Base-by-base conservation (phyloP, 2,329 filamentous ascomycete species). In the Apiospora aurea region DNA sequence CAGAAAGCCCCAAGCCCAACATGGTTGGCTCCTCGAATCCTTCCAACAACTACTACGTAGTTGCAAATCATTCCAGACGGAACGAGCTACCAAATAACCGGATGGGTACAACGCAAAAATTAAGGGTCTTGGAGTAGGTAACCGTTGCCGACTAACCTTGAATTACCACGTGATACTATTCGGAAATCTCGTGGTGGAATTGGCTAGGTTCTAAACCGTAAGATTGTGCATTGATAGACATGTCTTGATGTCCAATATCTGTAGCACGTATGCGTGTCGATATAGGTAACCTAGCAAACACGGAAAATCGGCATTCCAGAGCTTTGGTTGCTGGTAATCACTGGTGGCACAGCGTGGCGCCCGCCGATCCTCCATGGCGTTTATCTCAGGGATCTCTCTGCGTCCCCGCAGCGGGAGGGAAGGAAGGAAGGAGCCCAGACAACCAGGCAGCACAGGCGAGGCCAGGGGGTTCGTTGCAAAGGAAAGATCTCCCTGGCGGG, bases 121-220 rank as follows among this genome's bases (percentile, higher is more conserved):
- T 47, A 21, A 21, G 53, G 51, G 53, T 61, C 29, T 61, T 29
- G 53, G 53, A 38, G 29, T 14, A 38, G 18, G 53, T 61, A 29
- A 38, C 53, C 53, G 16, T 34, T 14, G 26, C 26, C 14, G 16
- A 18, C 16, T 38, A 61, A 61, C 29, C 16, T 21, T 38, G 29
- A 26, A 11, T 11, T 38, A 11, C 46, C 46, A 49, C 26, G 57
- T 64, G 21, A 2, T n/a, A 64, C 57, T 24, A 64, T n/a, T 64
- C 57, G 57, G 57, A 10, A 64, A 64, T n/a, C 57, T 41, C 34
- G 57, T 13, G 29, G 34, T 64, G 34, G 57, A 64, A 64, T 64
- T 64, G 57, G 57, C 57, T n/a, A 64, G 57, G 57, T 64, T 64
- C 57, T n/a, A 64, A 13, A 64, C 21, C 10, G 18, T n/a, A 21